Evolutionary conservation across 1,284 basidiomycete species (phyloP).

Genomic region (Pyrrhoderma lamaoense): DNA sequence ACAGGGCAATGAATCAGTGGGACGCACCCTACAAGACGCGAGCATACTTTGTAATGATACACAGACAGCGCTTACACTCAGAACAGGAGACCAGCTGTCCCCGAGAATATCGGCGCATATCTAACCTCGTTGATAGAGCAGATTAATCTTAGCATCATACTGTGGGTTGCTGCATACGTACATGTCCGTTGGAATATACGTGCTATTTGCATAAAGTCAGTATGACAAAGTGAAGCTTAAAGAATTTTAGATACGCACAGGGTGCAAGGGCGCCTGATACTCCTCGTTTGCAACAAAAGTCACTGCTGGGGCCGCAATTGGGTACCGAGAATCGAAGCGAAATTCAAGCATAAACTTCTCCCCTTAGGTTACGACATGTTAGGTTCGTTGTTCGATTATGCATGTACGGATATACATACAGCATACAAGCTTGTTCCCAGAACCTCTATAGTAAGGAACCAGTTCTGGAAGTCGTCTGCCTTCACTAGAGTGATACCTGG

Average conservation of each 20-base stretch:
- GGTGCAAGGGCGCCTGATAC: slow-evolving; percentile 61
- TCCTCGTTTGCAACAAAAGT: slow-evolving; percentile 65
- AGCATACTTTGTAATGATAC: slow-evolving; percentile 83
- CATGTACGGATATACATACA: slow-evolving; percentile 31
- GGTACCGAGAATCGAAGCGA: slow-evolving; percentile 67
- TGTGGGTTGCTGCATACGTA: slow-evolving; percentile 13
- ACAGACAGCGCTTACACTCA: slow-evolving; percentile 71
- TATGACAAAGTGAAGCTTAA: not conserved
- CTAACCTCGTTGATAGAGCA: slow-evolving; percentile 29
- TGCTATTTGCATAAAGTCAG: slow-evolving; percentile 38
- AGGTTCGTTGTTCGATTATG: slow-evolving; percentile 1
- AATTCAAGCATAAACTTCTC: slow-evolving; percentile 73
- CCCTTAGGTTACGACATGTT: slow-evolving; percentile 33
- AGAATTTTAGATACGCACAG: slow-evolving; percentile 40
- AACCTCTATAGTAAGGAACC: slow-evolving; percentile 70
- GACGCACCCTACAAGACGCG: slow-evolving; percentile 71
- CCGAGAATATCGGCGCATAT: slow-evolving; percentile 83
- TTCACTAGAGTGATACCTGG: slow-evolving; percentile 62
- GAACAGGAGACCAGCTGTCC: slow-evolving; percentile 79
- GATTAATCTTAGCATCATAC: too few relatives aligned
- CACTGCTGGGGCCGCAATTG: slow-evolving; percentile 77
- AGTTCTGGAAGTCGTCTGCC: slow-evolving; percentile 67
- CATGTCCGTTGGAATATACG: slow-evolving; percentile 81
- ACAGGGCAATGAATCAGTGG: not conserved
- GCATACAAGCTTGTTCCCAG: slow-evolving; percentile 71